Percentiles rank a stretch among this genome's conserved stretches.
Evolutionary conservation across 2,329 filamentous ascomycete genomes (phyloP).

Genomic region (Tolypocladium tundrense): DNA sequence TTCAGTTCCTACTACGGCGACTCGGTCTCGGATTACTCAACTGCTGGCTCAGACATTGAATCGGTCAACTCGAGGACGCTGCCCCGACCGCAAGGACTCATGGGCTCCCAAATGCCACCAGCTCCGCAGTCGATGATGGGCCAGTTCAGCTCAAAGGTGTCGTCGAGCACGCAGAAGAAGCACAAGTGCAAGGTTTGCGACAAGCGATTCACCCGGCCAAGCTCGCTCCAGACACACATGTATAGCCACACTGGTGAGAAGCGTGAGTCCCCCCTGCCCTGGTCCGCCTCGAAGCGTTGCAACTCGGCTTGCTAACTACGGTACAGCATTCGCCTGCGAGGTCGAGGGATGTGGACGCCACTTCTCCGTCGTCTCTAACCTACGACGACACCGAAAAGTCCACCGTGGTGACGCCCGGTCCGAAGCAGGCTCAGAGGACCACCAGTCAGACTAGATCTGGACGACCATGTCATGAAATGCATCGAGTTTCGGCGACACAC

Average conservation of each 20-base stretch:
- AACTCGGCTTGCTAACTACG: background rate
- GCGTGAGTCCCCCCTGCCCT: slow-evolving; percentile 51
- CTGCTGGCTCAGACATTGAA: slow-evolving; percentile 77
- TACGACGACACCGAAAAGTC: slow-evolving; percentile 89
- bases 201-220: slow-evolving; percentile 91
- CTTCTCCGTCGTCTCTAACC: slow-evolving; percentile 94
- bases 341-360: slow-evolving; percentile 91
- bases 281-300: background rate
- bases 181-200: slow-evolving; percentile 99
- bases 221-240: slow-evolving; percentile 94
- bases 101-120: slow-evolving; percentile 57
- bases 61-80: slow-evolving; percentile 72
- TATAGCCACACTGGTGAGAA: slow-evolving; percentile 98
- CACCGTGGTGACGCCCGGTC: slow-evolving; percentile 62
- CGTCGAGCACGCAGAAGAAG: slow-evolving; percentile 95
- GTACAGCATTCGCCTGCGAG: slow-evolving; percentile 79
- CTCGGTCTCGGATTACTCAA: slow-evolving; percentile 89
- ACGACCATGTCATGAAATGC: background rate
- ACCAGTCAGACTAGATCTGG: slow-evolving; percentile 43
- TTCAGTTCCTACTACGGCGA: slow-evolving; percentile 79
- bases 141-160: slow-evolving; percentile 94
- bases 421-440: slow-evolving; percentile 53
- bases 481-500: background rate
- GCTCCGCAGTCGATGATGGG: slow-evolving; percentile 97
- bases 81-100: slow-evolving; percentile 60